Conservation (phyloP, 768 basidiomycete genomes). For the Tubosaeta sp. region DNA sequence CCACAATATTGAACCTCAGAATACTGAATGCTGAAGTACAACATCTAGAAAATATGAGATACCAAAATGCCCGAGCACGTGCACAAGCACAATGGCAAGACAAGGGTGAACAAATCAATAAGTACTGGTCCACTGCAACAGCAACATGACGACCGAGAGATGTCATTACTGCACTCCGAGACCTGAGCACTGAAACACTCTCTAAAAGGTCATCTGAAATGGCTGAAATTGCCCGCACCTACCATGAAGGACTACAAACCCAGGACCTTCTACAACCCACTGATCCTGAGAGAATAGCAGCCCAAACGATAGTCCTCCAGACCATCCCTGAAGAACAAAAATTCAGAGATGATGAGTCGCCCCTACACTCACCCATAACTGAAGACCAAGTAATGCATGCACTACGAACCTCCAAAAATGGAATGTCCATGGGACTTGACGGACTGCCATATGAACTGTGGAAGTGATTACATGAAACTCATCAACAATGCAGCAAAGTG, state of each 20-base stretch:
- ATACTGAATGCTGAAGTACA: no score
- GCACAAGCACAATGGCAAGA: background rate
- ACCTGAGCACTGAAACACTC: background rate
- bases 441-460: constrained; percentile 29
- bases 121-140: constrained; percentile 19
- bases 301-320: background rate
- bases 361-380: background rate
- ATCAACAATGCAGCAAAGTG: no score
- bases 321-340: background rate
- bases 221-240: constrained; percentile 23
- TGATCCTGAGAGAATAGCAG: no score
- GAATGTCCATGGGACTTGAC: constrained; percentile 23
- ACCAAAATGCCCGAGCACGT: no score
- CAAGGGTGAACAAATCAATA: constrained; percentile 2
- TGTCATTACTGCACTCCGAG: constrained; percentile 9
- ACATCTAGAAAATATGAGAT: no score
- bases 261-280: no score
- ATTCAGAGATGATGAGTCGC: background rate
- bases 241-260: constrained; percentile 21
- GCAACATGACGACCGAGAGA: constrained; percentile 7
- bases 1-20: no score
- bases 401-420: constrained; percentile 6
- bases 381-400: constrained; percentile 15
- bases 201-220: constrained; percentile 19
- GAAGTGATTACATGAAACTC: constrained; percentile 4